These are phyloP conservation scores for Lasiosphaeria hispida DNA, from an alignment of 495 filamentous ascomycete genomes.

Conservation along the genomic window DNA sequence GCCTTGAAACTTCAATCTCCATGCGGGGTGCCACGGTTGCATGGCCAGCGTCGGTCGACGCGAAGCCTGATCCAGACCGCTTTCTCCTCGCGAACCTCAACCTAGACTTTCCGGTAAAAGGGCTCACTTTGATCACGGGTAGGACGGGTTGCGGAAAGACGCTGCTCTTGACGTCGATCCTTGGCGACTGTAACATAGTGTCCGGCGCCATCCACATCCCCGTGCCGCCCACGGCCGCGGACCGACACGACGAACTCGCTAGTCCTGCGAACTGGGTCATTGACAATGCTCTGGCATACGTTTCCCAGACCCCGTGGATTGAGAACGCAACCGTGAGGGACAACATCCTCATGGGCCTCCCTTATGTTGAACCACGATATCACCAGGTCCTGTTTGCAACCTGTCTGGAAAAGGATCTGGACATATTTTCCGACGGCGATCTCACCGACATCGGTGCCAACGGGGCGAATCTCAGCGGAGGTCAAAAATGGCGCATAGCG, in stretches of 20 bases:
- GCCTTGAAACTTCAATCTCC: not conserved
- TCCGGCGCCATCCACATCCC: not conserved
- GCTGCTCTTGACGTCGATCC: not conserved
- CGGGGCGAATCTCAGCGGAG: slow-evolving; percentile 67
- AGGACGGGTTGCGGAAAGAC: not conserved
- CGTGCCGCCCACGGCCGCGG: too few species aligned
- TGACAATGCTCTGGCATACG: slow-evolving; percentile 58
- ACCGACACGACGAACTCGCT: not conserved
- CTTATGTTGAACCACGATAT: slow-evolving; percentile 45
- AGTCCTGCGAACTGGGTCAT: slow-evolving; percentile 53
- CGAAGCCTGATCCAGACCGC: not conserved
- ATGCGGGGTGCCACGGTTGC: not conserved
- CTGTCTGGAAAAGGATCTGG: slow-evolving; percentile 61
- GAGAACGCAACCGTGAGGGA: slow-evolving; percentile 52
- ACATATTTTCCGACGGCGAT: slow-evolving; percentile 63
- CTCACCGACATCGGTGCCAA: slow-evolving; percentile 68
- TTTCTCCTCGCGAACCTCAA: slow-evolving; percentile 7
- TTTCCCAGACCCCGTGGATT: slow-evolving; percentile 59
- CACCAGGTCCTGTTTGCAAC: slow-evolving; percentile 60
- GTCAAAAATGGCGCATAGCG: slow-evolving; percentile 66
- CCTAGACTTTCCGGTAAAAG: not conserved
- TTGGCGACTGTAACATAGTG: not conserved
- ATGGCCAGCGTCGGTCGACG: not conserved
- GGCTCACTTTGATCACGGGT: not conserved
- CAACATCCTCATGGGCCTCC: slow-evolving; percentile 58